A percentile compares a stretch with the other conserved stretches of the same genome.
phyloP scores from a whole-genome alignment of 192 early-diverging fungal species.

The Mortierella alpina region DNA sequence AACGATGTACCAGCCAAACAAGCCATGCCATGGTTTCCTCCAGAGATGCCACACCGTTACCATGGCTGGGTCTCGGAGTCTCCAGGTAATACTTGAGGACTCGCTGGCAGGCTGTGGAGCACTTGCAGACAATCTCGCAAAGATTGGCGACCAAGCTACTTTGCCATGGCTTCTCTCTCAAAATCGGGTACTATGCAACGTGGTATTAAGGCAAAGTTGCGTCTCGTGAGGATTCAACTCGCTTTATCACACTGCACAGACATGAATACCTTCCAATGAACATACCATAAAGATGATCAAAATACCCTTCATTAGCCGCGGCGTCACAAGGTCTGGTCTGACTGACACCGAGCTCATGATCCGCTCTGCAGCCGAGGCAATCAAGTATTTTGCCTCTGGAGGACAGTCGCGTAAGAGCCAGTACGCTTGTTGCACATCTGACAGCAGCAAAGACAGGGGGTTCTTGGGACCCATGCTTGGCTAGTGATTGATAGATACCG shows the following conservation, averaged over 20 bases:
- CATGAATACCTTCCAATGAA: no score
- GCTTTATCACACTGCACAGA: background rate
- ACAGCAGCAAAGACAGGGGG: slow-evolving; percentile 36
- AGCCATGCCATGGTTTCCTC: slow-evolving; percentile 47
- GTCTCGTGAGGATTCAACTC: background rate
- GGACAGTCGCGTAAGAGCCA: slow-evolving; percentile 47
- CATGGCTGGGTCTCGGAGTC: slow-evolving; percentile 29
- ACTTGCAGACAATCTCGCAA: slow-evolving; percentile 47
- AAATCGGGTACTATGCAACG: slow-evolving; percentile 39
- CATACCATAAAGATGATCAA: slow-evolving; percentile 53
- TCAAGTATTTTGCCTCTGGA: slow-evolving; percentile 36
- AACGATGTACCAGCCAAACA: slow-evolving; percentile 45
- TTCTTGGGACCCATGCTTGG: slow-evolving; percentile 40
- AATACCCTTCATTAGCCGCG: slow-evolving; percentile 46
- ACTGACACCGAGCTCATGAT: slow-evolving; percentile 52
- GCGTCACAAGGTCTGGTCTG: slow-evolving; percentile 40
- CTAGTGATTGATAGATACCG: slow-evolving; percentile 6
- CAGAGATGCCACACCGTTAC: slow-evolving; percentile 35
- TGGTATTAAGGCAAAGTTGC: background rate
- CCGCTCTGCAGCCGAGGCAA: slow-evolving; percentile 38
- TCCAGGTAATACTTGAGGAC: slow-evolving; percentile 46
- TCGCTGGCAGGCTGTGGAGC: slow-evolving; percentile 33
- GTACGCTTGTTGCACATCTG: slow-evolving; percentile 49
- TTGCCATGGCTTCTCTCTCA: slow-evolving; percentile 48
- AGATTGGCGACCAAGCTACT: slow-evolving; percentile 38